Evolutionary conservation across 192 early-diverging fungal species (phyloP).

Genomic region (Chytriomyces sp.): DNA sequence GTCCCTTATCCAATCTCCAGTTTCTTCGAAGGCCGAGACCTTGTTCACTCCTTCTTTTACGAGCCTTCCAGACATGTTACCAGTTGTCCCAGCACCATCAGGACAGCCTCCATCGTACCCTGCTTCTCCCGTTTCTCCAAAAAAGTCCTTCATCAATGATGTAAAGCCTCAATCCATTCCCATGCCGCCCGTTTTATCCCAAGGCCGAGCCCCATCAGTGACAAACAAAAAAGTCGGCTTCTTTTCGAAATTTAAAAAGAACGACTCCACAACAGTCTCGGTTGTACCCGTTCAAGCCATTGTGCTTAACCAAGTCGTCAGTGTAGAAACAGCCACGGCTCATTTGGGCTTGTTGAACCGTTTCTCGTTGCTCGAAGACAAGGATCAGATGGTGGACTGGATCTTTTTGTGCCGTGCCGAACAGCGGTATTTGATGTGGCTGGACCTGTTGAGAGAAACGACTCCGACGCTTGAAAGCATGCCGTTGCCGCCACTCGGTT

Average conservation of each 20-base stretch:
- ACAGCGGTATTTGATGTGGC: conserved; percentile 58
- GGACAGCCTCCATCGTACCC: not conserved
- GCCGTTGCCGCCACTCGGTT: conserved; percentile 53
- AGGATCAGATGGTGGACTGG: conserved; percentile 47
- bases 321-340: conserved; percentile 12
- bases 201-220: no score
- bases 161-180: no score
- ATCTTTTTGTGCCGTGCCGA: conserved; percentile 59
- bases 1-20: no score
- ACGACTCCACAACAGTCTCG: not conserved
- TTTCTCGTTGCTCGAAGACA: conserved; percentile 34
- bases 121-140: not conserved
- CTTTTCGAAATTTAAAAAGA: conserved; percentile 16
- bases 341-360: conserved; percentile 47
- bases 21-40: no score
- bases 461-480: conserved; percentile 32
- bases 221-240: not conserved
- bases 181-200: no score
- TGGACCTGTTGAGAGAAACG: conserved; percentile 50
- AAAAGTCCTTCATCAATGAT: conserved; percentile 6
- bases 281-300: conserved; percentile 2
- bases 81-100: not conserved
- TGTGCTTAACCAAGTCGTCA: conserved; percentile 24
- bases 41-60: no score
- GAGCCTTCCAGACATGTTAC: no score